Conservation (phyloP, 140 eudicot species). For the Erigeron philadelphicus region DNA sequence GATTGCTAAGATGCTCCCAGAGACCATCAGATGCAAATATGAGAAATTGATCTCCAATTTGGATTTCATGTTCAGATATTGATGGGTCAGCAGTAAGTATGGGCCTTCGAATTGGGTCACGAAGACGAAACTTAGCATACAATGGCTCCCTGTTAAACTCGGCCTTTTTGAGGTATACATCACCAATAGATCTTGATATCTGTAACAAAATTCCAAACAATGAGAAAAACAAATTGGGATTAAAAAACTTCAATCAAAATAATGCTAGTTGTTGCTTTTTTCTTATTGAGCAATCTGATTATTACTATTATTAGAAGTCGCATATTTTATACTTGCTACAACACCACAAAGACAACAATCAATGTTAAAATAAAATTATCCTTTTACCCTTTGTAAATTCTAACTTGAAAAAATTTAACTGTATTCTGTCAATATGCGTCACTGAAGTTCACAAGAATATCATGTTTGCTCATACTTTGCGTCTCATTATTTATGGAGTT, state of each 20-base stretch:
- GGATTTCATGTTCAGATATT: slow-evolving; percentile 46
- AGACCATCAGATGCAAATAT: slow-evolving; percentile 71
- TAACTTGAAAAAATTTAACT: no score
- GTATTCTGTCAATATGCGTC: no score
- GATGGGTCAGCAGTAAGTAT: slow-evolving; percentile 51
- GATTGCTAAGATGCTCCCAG: slow-evolving; percentile 73
- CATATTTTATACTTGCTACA: no score
- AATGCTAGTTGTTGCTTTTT: no score
- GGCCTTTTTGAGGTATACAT: slow-evolving; percentile 52
- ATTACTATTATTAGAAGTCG: no score
- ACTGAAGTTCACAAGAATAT: no score
- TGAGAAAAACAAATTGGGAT: neutral
- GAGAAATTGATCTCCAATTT: slow-evolving; percentile 51
- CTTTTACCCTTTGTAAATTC: no score
- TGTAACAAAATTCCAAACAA: slow-evolving; percentile 23
- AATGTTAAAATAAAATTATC: no score
- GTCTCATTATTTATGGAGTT: no score
- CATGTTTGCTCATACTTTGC: no score
- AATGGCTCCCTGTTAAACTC: slow-evolving; percentile 61
- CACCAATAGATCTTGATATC: slow-evolving; percentile 64
- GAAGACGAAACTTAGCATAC: slow-evolving; percentile 47
- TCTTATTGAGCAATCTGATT: no score
- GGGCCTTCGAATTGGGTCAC: slow-evolving; percentile 44
- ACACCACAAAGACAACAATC: no score
- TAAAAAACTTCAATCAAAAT: neutral